Evolutionary conservation across 2,329 filamentous ascomycete genomes (phyloP).

Genomic region (Aspergillus sp.): DNA sequence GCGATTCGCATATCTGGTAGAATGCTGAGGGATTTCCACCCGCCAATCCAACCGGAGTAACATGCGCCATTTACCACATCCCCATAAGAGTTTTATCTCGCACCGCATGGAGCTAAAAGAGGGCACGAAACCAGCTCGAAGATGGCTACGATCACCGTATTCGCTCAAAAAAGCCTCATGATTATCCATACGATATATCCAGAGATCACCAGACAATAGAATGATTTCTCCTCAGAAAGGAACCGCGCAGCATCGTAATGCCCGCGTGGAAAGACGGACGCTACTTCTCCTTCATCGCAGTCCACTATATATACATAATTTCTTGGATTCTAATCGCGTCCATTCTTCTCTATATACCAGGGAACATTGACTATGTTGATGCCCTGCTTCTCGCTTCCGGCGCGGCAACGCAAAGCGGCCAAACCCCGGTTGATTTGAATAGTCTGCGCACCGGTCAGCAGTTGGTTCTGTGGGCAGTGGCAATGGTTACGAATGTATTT

Average conservation of each 20-base stretch:
- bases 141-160: too few relatives aligned
- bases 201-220: too few relatives aligned
- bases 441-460: conserved; percentile 61
- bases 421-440: conserved; percentile 67
- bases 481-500: conserved; percentile 74
- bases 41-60: too few relatives aligned
- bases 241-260: neutral
- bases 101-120: too few relatives aligned
- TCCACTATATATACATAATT: conserved; percentile 64
- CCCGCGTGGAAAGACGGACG: neutral
- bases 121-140: too few relatives aligned
- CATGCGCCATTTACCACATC: too few relatives aligned
- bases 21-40: too few relatives aligned
- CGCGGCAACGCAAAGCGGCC: conserved; percentile 76
- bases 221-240: too few relatives aligned
- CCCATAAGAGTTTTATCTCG: too few relatives aligned
- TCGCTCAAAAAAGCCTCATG: too few relatives aligned
- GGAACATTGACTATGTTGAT: conserved; percentile 66
- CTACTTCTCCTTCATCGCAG: neutral
- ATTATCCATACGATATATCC: too few relatives aligned
- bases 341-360: conserved; percentile 58
- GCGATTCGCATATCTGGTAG: too few relatives aligned
- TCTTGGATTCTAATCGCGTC: conserved; percentile 63
- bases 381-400: conserved; percentile 76
- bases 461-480: conserved; percentile 58